Conservation (phyloP, 495 filamentous ascomycete species). For the Penicillium canescens region DNA sequence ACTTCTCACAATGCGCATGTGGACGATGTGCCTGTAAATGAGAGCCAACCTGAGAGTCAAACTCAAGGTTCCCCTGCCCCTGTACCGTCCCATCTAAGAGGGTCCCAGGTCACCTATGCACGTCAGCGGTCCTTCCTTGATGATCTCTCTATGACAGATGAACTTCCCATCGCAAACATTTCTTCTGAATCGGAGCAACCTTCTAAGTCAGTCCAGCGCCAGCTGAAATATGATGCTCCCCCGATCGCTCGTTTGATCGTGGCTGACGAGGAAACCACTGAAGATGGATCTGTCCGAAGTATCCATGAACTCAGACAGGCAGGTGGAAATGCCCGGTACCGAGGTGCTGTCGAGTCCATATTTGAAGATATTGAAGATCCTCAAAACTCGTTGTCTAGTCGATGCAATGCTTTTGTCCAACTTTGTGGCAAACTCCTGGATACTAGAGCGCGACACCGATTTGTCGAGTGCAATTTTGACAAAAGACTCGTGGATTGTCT, state of each 20-base stretch:
- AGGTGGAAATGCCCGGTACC: slow-evolving; percentile 79
- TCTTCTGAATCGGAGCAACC: slow-evolving; percentile 2
- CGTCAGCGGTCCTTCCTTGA: slow-evolving; percentile 60
- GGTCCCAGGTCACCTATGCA: slow-evolving; percentile 61
- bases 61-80: slow-evolving; percentile 15
- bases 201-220: slow-evolving; percentile 7
- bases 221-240: slow-evolving; percentile 3
- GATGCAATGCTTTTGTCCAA: slow-evolving; percentile 61
- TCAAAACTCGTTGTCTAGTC: slow-evolving; percentile 44
- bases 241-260: slow-evolving; percentile 17
- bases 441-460: slow-evolving; percentile 63
- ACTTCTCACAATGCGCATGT: slow-evolving; percentile 6
- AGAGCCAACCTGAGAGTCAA: slow-evolving; percentile 8
- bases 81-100: slow-evolving; percentile 23
- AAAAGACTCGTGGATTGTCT: slow-evolving; percentile 56
- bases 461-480: slow-evolving; percentile 74
- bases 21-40: neutral
- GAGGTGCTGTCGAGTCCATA: slow-evolving; percentile 77
- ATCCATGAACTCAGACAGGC: slow-evolving; percentile 89
- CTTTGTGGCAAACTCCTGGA: slow-evolving; percentile 73
- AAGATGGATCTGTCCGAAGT: slow-evolving; percentile 65
- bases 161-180: slow-evolving; percentile 3
- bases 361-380: slow-evolving; percentile 77
- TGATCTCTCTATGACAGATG: slow-evolving; percentile 32
- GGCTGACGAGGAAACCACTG: slow-evolving; percentile 53